Conservation (phyloP, 495 filamentous ascomycete genomes). For the Aspergillus kassunensis region DNA sequence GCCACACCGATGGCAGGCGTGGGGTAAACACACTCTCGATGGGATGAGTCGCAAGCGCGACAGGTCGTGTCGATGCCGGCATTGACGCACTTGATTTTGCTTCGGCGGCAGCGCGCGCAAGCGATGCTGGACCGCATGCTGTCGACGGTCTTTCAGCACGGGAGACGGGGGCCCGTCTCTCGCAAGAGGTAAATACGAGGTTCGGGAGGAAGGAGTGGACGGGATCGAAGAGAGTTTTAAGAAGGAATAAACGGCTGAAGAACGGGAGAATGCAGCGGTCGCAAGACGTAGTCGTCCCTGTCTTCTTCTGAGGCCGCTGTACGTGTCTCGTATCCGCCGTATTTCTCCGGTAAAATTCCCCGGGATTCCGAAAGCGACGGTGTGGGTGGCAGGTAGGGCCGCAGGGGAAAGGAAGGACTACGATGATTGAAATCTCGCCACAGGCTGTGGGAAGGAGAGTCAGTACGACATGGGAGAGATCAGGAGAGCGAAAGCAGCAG, state of each 20-base stretch:
- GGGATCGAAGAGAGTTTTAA: neutral
- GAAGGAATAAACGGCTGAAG: neutral
- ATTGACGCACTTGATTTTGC: conserved; percentile 85
- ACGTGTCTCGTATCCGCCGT: conserved; percentile 13
- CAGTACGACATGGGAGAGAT: conserved; percentile 15
- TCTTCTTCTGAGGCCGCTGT: conserved; percentile 11
- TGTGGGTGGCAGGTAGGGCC: conserved; percentile 9
- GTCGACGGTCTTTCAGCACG: conserved; percentile 9
- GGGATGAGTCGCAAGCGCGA: conserved; percentile 70
- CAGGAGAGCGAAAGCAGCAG: neutral
- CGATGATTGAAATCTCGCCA: conserved; percentile 16
- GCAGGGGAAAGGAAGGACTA: conserved; percentile 6
- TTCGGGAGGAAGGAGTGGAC: conserved; percentile 5
- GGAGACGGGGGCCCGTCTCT: conserved; percentile 24
- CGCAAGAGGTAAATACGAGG: neutral
- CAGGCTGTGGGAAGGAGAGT: conserved; percentile 7
- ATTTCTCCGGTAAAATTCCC: conserved; percentile 27
- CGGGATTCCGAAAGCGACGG: conserved; percentile 18
- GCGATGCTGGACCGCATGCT: conserved; percentile 75
- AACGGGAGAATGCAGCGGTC: conserved; percentile 19
- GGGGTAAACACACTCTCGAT: conserved; percentile 74
- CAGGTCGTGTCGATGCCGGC: conserved; percentile 69
- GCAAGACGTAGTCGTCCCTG: conserved; percentile 12
- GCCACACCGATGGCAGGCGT: conserved; percentile 54
- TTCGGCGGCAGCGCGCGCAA: conserved; percentile 71